Conservation (phyloP, 129 eudicot species). For the Arctium minus region DNA sequence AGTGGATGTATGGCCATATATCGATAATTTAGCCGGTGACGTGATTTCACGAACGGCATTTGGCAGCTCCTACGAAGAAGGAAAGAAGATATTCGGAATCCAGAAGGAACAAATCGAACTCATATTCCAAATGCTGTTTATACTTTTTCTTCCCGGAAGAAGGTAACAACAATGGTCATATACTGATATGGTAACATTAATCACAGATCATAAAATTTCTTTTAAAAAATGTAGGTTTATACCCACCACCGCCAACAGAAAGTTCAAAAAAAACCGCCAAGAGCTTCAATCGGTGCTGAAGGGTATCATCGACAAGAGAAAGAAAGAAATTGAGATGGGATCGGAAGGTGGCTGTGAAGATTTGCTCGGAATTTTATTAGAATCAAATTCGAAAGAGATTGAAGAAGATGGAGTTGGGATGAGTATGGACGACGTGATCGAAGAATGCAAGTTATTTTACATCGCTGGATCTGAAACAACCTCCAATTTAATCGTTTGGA, state of each 20-base stretch:
- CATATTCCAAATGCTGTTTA: background rate
- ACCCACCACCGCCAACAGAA: conserved; percentile 46
- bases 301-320: conserved; percentile 37
- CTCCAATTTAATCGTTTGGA: conserved; percentile 45
- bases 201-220: background rate
- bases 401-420: conserved; percentile 28
- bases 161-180: conserved; percentile 3
- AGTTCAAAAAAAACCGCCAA: conserved; percentile 16
- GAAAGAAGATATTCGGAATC: conserved; percentile 18
- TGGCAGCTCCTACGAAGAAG: conserved; percentile 30
- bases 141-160: conserved; percentile 23
- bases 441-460: conserved; percentile 48
- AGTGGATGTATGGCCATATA: conserved; percentile 29
- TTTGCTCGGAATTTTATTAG: conserved; percentile 40
- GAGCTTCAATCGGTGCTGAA: conserved; percentile 30
- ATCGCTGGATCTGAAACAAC: conserved; percentile 42
- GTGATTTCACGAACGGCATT: conserved; percentile 34
- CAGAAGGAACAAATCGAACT: conserved; percentile 30
- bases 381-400: conserved; percentile 28
- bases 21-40: conserved; percentile 21
- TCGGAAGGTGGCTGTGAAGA: conserved; percentile 32
- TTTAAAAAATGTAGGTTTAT: conserved; percentile 26
- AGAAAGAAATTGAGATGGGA: conserved; percentile 34
- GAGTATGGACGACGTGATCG: conserved; percentile 41
- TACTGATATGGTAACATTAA: background rate